phyloP scores from a whole-genome alignment of 257 asterid species.

The Jacaranda copaia region DNA sequence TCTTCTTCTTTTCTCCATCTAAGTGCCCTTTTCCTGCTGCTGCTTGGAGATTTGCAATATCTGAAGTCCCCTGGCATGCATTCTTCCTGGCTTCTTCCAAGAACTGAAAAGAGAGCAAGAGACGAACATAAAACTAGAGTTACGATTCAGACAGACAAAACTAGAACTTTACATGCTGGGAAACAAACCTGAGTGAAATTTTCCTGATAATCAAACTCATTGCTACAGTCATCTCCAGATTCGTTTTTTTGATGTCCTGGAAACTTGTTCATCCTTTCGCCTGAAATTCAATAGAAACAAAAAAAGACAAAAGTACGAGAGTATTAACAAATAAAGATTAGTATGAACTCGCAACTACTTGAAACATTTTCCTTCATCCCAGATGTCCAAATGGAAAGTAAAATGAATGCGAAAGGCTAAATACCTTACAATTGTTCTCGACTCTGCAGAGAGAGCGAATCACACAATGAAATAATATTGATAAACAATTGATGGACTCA shows the following conservation, averaged over 20 bases:
- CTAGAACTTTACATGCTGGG: not conserved
- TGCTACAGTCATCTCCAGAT: constrained; percentile 38
- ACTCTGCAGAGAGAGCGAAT: constrained; percentile 7
- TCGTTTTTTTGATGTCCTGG: constrained; percentile 42
- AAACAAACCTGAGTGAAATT: constrained; percentile 63
- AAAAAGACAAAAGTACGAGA: not conserved
- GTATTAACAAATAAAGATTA: not conserved
- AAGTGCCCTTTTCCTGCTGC: constrained; percentile 34
- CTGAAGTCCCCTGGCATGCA: constrained; percentile 25
- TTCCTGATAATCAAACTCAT: constrained; percentile 68
- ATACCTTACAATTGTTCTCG: constrained; percentile 32
- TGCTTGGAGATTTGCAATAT: constrained; percentile 30
- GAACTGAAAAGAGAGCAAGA: constrained; percentile 48
- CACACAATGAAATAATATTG: not conserved
- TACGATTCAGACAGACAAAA: too few species aligned
- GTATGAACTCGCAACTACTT: not conserved
- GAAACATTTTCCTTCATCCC: not conserved
- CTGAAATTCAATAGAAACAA: constrained; percentile 28
- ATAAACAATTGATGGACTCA: too few species aligned
- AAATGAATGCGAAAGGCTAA: not conserved
- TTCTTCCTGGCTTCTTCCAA: constrained; percentile 68
- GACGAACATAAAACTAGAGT: not conserved
- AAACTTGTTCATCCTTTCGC: constrained; percentile 53
- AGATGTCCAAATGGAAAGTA: not conserved
- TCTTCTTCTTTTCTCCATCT: constrained; percentile 47